Base-by-base conservation (phyloP, 2,329 filamentous ascomycete genomes). In the Talaromyces pinophilus region DNA sequence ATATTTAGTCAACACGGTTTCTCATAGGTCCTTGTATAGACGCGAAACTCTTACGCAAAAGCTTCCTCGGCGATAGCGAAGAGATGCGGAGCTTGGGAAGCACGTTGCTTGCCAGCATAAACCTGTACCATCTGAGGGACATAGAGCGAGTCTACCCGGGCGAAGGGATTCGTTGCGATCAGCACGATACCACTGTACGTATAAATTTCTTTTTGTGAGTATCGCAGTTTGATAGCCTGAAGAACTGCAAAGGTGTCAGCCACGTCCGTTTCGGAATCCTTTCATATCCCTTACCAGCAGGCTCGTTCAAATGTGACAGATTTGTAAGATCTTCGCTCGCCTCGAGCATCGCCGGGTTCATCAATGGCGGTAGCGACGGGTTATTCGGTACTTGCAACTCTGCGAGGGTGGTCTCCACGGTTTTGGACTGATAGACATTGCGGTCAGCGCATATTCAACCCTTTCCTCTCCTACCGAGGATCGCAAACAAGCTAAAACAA, bases 111-210 rank as follows among this genome's bases (percentile, higher is more conserved):
- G 76, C 95, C 95, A 65, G 95, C 93, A 81, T 99, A 99, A 46
- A 98, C 93, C 80, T 99, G 95, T n/a, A 99, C 93, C 94, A 99
- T 99, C 71, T 95, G 95, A 19, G 94, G 93, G 11, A 99, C 95
- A 80, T 99, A 99, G 75, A 99, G 88, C 50, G 95, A 99, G 79
- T 99, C 95, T 71, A 99, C 93, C 71, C 95, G 88, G 63, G 96
- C 95, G 76, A 99, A 99, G 25, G 95, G 95, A 82, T 99, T 99
- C 70, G 95, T 96, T 69, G 95, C 95, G 82, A 99, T 99, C 72
- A 99, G 86, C 71, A 99, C 95, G 76, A 99, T 98, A 77, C 95
- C 95, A 78, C 92, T 97, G 84, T 99, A 99, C 76, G 95, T 99
- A 85, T 99, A 99, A 75, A 99, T 99, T 80, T 99, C 95, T 82